Conservation (phyloP, 1,284 basidiomycete species). For the Anthracocystis walkeri region DNA sequence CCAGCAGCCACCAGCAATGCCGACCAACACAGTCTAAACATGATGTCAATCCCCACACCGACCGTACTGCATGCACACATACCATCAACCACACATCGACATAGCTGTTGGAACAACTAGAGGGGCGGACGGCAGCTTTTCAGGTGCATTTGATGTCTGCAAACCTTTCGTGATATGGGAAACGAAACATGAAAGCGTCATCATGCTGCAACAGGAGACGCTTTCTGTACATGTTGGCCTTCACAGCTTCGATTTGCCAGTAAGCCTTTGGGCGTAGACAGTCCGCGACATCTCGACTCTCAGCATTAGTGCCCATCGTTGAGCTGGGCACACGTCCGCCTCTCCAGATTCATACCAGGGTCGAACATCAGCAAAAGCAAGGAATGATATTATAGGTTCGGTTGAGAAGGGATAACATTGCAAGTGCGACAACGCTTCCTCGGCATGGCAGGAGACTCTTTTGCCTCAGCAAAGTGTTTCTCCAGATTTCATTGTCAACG, state of each 20-base stretch:
- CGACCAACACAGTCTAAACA: neutral
- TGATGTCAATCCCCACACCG: neutral
- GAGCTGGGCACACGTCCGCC: neutral
- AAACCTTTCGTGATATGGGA: too few species aligned
- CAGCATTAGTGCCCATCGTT: neutral
- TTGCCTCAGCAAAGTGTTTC: too few species aligned
- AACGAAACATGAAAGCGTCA: neutral
- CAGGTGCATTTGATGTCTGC: neutral
- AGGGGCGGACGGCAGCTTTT: neutral
- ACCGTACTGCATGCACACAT: neutral
- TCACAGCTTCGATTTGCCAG: neutral
- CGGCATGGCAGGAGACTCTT: too few species aligned
- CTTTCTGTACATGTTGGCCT: neutral
- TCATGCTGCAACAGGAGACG: neutral
- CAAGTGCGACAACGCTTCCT: too few species aligned
- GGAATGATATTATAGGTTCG: too few species aligned
- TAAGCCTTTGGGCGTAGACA: neutral
- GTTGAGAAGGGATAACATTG: too few species aligned
- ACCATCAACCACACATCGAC: neutral
- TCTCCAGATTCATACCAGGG: neutral
- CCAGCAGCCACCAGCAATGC: constrained; percentile 4
- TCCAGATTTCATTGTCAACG: too few species aligned
- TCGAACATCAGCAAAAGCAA: too few species aligned
- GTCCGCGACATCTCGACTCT: neutral
- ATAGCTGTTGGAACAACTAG: neutral